These are phyloP conservation scores for Fusarium xylarioides DNA, from an alignment of 2,329 filamentous ascomycete genomes.

Conservation along the genomic window DNA sequence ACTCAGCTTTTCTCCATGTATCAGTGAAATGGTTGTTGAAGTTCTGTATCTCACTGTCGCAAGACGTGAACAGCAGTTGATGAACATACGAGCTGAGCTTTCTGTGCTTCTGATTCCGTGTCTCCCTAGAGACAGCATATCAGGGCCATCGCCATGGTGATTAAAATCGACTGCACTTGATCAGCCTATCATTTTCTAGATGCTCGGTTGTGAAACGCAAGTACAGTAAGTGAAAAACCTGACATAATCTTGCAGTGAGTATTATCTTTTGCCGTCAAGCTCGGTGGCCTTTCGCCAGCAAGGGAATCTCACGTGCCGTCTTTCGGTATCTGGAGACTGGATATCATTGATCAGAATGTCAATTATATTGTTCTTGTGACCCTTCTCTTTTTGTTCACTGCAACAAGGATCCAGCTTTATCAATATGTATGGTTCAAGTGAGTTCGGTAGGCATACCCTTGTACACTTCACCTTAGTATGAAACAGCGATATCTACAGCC, in stretches of 20 bases:
- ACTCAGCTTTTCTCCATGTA: fast-evolving
- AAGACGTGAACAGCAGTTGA: background rate
- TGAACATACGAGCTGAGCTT: background rate
- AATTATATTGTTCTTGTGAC: fast-evolving
- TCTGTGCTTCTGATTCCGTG: background rate
- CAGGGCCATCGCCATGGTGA: background rate
- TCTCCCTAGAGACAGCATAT: fast-evolving
- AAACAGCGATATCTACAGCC: no score
- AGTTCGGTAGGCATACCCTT: background rate
- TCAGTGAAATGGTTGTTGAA: no score
- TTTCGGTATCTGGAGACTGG: no score
- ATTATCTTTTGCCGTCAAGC: no score
- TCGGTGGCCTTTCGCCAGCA: background rate
- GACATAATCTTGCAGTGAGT: no score
- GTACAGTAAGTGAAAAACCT: background rate
- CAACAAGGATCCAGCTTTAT: background rate
- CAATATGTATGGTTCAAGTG: background rate
- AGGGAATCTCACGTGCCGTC: no score
- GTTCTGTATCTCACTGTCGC: background rate
- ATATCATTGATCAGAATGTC: no score
- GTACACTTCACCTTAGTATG: background rate
- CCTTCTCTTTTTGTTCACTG: fast-evolving
- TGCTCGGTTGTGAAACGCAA: background rate
- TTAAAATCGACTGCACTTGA: background rate
- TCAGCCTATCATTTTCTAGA: fast-evolving